Evolutionary conservation across 2,329 filamentous ascomycete species (phyloP).

Genomic region (Trichoderma sp.): DNA sequence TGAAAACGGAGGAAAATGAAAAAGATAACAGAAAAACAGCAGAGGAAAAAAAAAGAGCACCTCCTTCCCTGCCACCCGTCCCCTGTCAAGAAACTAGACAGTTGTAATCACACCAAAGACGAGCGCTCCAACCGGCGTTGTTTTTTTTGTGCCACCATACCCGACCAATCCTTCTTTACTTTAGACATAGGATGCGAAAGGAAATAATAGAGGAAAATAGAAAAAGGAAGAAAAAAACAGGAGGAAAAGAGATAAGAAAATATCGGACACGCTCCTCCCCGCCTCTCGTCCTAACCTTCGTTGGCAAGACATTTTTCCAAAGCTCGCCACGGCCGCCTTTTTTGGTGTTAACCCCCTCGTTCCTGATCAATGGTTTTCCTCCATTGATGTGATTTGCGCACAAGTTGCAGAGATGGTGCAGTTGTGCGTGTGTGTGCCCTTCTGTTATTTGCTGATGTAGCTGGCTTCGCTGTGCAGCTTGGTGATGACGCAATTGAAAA

Average conservation of each 20-base stretch:
- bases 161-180: slow-evolving; percentile 15
- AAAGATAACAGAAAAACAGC: background rate
- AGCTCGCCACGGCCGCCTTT: slow-evolving; percentile 19
- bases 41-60: background rate
- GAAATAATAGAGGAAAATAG: slow-evolving; percentile 16
- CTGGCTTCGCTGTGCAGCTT: slow-evolving; percentile 12
- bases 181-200: slow-evolving; percentile 16
- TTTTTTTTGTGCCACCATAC: slow-evolving; percentile 16
- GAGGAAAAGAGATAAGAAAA: background rate
- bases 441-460: slow-evolving; percentile 8
- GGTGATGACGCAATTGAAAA: background rate
- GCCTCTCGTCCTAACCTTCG: background rate
- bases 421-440: background rate
- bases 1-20: background rate
- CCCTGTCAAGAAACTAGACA: slow-evolving; percentile 16
- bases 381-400: slow-evolving; percentile 10
- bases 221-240: background rate
- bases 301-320: slow-evolving; percentile 17
- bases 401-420: slow-evolving; percentile 1
- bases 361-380: background rate
- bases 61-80: slow-evolving; percentile 6
- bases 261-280: background rate
- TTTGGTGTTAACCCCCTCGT: slow-evolving; percentile 10
- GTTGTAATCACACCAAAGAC: slow-evolving; percentile 19
- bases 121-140: slow-evolving; percentile 16